Base-by-base conservation (phyloP, 2,329 filamentous ascomycete species). In the Pseudopithomyces chartarum region DNA sequence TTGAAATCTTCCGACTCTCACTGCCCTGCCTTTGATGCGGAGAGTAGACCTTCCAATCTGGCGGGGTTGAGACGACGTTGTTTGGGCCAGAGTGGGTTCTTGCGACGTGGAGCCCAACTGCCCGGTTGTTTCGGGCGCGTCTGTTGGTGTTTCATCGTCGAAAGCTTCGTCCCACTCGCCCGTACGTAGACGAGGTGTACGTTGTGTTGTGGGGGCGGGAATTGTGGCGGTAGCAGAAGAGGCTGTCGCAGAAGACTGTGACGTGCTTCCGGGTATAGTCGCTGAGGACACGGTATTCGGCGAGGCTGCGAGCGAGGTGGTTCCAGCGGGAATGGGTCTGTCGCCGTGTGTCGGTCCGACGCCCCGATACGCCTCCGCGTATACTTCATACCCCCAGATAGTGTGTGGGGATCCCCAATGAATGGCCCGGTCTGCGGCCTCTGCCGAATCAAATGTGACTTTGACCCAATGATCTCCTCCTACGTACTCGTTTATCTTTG, bases 381-480 rank as follows among this genome's bases (percentile, higher is more conserved):
- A 79, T 34, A 83, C 79, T 20, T 76, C 68, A 61, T 78, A 79
- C 26, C 80, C 80, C 53, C 79, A 77, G 47, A 82, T 75, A 52
- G 69, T 73, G 57, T 82, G 79, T 8, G 81, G 81, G 32, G 75
- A 78, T 38, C 34, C 34, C 56, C 77, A 75, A 55, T 80, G 76
- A 59, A 77, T 78, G 20, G 80, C 81, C 56, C 78, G 70, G 57
- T 82, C 81, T 0, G 80, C 80, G 2, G 80, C 78, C 59, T 80
- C 76, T 17, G 77, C 74, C 4, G 77, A 79, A 62, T 82, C 78
- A 57, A 82, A 83, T 1, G 81, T 83, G 54, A 83, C 77, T 59
- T 83, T 83, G 59, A 97, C 92, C 94, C 94, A 98, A 80, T 97
- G 91, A 65, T 90, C 85, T 42, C 94, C 94, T 48, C 92, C 90